These are phyloP conservation scores for Furcasterigmium sp. DNA, from an alignment of 2,329 filamentous ascomycete genomes.

Conservation along the genomic window DNA sequence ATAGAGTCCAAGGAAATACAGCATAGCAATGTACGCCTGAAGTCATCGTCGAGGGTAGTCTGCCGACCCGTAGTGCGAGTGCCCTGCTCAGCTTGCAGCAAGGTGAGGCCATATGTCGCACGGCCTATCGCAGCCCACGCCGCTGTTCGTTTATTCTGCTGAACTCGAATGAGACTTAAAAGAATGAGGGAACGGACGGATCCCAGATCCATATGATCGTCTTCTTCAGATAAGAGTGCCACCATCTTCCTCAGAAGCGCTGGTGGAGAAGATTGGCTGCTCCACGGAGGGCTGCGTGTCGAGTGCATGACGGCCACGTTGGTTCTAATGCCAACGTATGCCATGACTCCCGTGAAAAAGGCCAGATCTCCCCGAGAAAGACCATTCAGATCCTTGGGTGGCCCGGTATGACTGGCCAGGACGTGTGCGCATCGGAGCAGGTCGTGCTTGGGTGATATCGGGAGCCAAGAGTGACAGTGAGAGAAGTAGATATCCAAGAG, in stretches of 20 bases:
- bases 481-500: conserved; percentile 4
- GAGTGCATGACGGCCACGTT: too few species aligned
- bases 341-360: conserved; percentile 6
- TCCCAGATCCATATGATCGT: neutral
- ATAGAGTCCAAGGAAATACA: conserved; percentile 8
- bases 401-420: neutral
- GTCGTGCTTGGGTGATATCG: conserved; percentile 7
- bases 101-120: conserved; percentile 1
- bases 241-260: too few species aligned
- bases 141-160: neutral
- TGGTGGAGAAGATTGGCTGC: neutral
- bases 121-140: conserved; percentile 8
- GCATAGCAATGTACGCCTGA: neutral
- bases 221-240: neutral
- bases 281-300: neutral
- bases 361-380: neutral
- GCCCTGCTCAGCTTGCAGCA: neutral
- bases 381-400: neutral
- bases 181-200: conserved; percentile 4
- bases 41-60: conserved; percentile 1
- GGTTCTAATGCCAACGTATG: too few species aligned
- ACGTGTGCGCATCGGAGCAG: conserved; percentile 3
- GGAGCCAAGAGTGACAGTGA: conserved; percentile 3
- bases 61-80: fast-evolving
- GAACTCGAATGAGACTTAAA: conserved; percentile 2